Base-by-base conservation (phyloP, 441 rosid species). In the Cnidoscolus chayamansa region DNA sequence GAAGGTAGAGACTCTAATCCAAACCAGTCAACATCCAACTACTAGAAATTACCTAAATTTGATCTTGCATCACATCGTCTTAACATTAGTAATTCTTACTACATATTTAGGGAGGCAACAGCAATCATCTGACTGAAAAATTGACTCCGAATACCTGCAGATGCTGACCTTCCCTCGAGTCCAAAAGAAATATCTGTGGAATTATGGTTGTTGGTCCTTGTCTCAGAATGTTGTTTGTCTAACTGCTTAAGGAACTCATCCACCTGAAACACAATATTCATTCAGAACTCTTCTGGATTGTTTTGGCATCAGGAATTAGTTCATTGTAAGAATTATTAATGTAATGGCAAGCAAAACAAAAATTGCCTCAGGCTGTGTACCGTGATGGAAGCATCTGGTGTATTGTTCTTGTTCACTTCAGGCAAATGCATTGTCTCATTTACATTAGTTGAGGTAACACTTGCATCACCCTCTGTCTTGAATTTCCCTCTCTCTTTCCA, bases 101-200 rank as follows among this genome's bases (percentile, higher is more conserved):
- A 35, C 37, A 35, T 35, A 35, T 35, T 40, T 40, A 40, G 45
- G 4, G 7, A 40, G 45, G 45, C 45, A 40, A 40, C 45, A 40
- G 7, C 45, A 4, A 40, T 40, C 17, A 56, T 10, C 68, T 61
- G 45, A 60, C 15, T 35, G 37, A 50, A 57, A 65, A 43, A 37
- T 51, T 66, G 64, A 16, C 76, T 76, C 72, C 71, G 80, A 84
- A 78, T 56, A 91, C 96, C 85, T 45, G 82, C 53, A 68, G 82
- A 75, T 56, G 30, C 79, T 47, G 85, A 76, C 72, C 70, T 63
- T 49, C 75, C 63, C 31, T 83, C 76, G 15, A 65, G 67, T 71
- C 61, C 76, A 68, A 86, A 73, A 69, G 87, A 78, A 69, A 75
- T 63, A 53, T 67, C 67, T 5, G 72, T 67, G 56, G 57, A 58